Evolutionary conservation across 2,329 filamentous ascomycete species (phyloP).

Genomic region (Rosellinia necatrix): DNA sequence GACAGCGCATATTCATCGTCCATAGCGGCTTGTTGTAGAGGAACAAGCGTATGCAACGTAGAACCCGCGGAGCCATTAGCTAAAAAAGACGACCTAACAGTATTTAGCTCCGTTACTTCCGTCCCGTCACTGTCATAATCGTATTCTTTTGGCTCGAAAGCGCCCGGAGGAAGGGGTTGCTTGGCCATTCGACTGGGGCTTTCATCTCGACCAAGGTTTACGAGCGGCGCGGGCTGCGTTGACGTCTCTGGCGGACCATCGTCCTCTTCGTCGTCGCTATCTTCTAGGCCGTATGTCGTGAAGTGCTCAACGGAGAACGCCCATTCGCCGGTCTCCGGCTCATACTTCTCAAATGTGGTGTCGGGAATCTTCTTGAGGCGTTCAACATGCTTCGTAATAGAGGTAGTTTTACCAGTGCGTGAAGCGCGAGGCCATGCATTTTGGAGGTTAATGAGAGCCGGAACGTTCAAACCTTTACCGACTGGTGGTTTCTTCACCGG

Average conservation of each 20-base stretch:
- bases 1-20: slow-evolving; percentile 78
- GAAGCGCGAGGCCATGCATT: slow-evolving; percentile 86
- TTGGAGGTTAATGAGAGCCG: slow-evolving; percentile 82
- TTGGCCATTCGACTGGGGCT: slow-evolving; percentile 61
- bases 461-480: slow-evolving; percentile 90
- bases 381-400: slow-evolving; percentile 80
- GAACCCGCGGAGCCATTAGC: slow-evolving; percentile 87
- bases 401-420: slow-evolving; percentile 64
- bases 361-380: slow-evolving; percentile 78
- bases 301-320: slow-evolving; percentile 94
- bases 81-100: slow-evolving; percentile 78
- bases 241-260: slow-evolving; percentile 55
- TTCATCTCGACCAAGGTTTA: slow-evolving; percentile 53
- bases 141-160: slow-evolving; percentile 69
- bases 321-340: slow-evolving; percentile 82
- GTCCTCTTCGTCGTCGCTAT: slow-evolving; percentile 74
- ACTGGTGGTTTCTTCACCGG: slow-evolving; percentile 77
- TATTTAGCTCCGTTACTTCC: slow-evolving; percentile 51
- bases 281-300: slow-evolving; percentile 90
- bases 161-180: slow-evolving; percentile 69
- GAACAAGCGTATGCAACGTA: slow-evolving; percentile 63
- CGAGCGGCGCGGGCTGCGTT: slow-evolving; percentile 30
- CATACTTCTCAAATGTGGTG: slow-evolving; percentile 82
- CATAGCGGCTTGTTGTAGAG: slow-evolving; percentile 68
- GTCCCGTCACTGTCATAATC: slow-evolving; percentile 57